Base-by-base conservation (phyloP, 1,284 basidiomycete species). In the Fomitopsis palustris region DNA sequence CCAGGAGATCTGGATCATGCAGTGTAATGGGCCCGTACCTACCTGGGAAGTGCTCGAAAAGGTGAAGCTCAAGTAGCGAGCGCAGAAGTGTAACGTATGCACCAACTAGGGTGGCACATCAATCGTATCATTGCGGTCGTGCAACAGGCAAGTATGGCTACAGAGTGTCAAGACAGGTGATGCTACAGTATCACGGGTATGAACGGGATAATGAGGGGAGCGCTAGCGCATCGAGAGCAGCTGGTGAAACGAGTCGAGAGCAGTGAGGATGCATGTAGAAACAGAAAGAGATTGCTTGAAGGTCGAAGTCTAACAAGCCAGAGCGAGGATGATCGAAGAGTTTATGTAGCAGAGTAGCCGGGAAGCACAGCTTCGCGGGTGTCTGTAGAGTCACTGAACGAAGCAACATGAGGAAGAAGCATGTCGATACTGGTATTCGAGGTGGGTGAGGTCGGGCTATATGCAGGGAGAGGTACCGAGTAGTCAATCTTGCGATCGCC, bases 401-500 rank as follows among this genome's bases (percentile, higher is more conserved):
- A 38, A 39, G 52, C 16, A 4, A 9, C 12, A 3, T 10, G 0
- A 9, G 38, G 12, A 27, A 23, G 38, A 8, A 33, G 37, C 54
- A 55, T 21, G 25, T 55, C 41, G 7, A 43, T n/a, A 19, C 31
- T 27, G 9, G 54, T 41, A 17, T 23, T 19, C 27, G 31, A 37
- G 21, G 43, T 19, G n/a, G 35, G 8, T 3, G 57, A 35, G 5
- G 57, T 21, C n/a, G 77, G 77, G 17, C 77, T 75, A 66, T 92
- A 92, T 16, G 81, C 75, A 0, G 90, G 90, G 21, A 91, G 73
- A 12, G 86, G 88, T n/a, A 74, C 72, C 16, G 80, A 82, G 62
- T 83, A 80, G 65, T 92, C 88, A 49, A 88, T 77, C 72, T 84
- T 88, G 55, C 81, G 78, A 58, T 90, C 84, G 19, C 91, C 90